Percentiles rank a stretch among this genome's conserved stretches.
Conservation (phyloP, 1,284 basidiomycete species). For the Malassezia restricta region DNA sequence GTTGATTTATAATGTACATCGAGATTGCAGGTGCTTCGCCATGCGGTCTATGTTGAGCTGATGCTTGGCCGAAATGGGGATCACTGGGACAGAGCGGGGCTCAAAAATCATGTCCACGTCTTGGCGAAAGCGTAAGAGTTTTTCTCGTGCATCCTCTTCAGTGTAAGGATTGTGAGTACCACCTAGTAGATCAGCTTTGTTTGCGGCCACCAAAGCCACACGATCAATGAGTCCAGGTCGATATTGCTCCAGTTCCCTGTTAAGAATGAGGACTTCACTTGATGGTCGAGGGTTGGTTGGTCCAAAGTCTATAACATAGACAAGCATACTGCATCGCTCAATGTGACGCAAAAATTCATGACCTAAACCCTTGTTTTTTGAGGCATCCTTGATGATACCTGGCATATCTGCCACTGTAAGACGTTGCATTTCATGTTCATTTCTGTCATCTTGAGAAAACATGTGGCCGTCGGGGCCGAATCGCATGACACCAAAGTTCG, state of each 20-base stretch:
- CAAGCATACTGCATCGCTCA: constrained; percentile 77
- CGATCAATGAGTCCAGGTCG: constrained; percentile 60
- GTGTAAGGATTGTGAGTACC: background rate
- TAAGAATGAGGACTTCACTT: constrained; percentile 62
- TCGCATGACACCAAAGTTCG: constrained; percentile 81
- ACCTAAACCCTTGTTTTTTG: constrained; percentile 78
- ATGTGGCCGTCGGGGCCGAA: constrained; percentile 55
- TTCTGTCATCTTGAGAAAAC: constrained; percentile 1
- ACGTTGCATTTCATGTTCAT: constrained; percentile 51
- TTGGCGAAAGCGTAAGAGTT: constrained; percentile 4
- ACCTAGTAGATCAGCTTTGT: constrained; percentile 65
- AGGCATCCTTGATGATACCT: constrained; percentile 71
- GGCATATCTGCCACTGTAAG: constrained; percentile 97
- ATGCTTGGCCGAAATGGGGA: constrained; percentile 6
- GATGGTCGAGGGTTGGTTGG: constrained; percentile 49
- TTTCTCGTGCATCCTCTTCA: constrained; percentile 2
- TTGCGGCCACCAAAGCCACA: constrained; percentile 60
- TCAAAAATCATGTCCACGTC: constrained; percentile 11
- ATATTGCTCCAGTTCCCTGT: constrained; percentile 72
- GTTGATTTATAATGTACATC: background rate
- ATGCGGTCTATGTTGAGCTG: constrained; percentile 9
- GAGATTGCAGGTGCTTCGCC: constrained; percentile 1
- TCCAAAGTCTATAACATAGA: constrained; percentile 82
- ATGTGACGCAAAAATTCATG: constrained; percentile 87
- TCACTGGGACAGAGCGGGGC: constrained; percentile 3